Evolutionary conservation across 345 rosid species (phyloP).

Genomic region (Dimocarpus longan): DNA sequence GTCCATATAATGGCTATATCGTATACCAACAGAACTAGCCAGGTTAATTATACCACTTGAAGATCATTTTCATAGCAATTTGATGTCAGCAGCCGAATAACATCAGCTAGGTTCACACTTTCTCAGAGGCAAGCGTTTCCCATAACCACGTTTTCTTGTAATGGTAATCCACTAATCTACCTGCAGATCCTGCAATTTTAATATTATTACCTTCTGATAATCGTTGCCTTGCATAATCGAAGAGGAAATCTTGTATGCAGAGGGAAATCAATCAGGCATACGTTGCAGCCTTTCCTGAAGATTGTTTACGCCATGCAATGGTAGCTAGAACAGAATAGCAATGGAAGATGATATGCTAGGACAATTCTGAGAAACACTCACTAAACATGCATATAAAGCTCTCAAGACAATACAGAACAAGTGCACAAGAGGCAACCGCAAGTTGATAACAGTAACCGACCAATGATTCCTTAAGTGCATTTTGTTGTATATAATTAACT

Average conservation of each 20-base stretch:
- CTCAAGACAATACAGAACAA: neutral
- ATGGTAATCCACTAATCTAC: neutral
- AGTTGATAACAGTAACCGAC: neutral
- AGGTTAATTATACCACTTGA: slow-evolving; percentile 1
- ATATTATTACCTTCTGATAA: neutral
- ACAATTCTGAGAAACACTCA: neutral
- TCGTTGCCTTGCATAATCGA: neutral
- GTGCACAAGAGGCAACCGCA: neutral
- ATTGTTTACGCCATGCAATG: neutral
- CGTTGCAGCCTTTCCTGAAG: neutral
- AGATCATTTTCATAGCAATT: neutral
- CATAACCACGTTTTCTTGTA: neutral
- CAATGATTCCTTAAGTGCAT: neutral
- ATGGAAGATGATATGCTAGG: neutral
- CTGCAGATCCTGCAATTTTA: neutral
- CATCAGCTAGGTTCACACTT: neutral
- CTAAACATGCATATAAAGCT: neutral
- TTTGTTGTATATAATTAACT: neutral
- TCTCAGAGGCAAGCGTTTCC: slow-evolving; percentile 12
- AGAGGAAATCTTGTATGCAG: neutral
- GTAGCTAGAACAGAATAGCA: neutral
- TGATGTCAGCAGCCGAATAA: neutral
- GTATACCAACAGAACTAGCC: neutral
- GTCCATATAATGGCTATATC: neutral
- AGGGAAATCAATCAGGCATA: neutral